Evolutionary conservation across 371 early-diverging fungal species (phyloP).

Genomic region (Smittium mucronatum): DNA sequence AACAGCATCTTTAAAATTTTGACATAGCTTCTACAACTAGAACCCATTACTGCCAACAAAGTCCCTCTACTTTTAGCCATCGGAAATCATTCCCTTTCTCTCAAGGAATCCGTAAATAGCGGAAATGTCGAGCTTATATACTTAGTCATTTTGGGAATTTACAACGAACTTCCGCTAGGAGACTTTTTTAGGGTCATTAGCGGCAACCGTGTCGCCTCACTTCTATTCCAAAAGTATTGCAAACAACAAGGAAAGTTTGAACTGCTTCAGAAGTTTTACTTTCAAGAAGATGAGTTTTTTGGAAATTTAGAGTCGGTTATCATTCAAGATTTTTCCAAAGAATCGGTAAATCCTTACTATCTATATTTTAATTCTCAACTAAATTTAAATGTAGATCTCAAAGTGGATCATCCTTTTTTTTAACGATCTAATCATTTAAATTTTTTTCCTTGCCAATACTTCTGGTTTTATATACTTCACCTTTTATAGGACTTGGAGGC

Average conservation of each 20-base stretch:
- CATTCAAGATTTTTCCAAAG: neutral
- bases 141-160: conserved; percentile 73
- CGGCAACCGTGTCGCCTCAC: conserved; percentile 66
- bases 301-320: neutral
- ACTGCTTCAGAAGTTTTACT: conserved; percentile 81
- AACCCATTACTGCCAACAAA: conserved; percentile 85
- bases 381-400: neutral
- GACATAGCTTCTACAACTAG: conserved; percentile 63
- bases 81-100: conserved; percentile 76
- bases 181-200: conserved; percentile 83
- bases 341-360: neutral
- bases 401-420: too few relatives aligned
- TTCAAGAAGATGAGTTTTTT: conserved; percentile 73
- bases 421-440: too few relatives aligned
- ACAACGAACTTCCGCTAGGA: conserved; percentile 62
- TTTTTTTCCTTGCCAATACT: too few relatives aligned
- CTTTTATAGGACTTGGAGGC: neutral
- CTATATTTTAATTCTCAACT: neutral
- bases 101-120: conserved; percentile 82
- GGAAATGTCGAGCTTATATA: conserved; percentile 92
- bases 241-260: conserved; percentile 51
- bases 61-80: conserved; percentile 87
- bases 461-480: too few relatives aligned
- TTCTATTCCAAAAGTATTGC: conserved; percentile 68
- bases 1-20: neutral